Base-by-base conservation (phyloP, 192 early-diverging fungal genomes). In the Lobosporangium transversale region DNA sequence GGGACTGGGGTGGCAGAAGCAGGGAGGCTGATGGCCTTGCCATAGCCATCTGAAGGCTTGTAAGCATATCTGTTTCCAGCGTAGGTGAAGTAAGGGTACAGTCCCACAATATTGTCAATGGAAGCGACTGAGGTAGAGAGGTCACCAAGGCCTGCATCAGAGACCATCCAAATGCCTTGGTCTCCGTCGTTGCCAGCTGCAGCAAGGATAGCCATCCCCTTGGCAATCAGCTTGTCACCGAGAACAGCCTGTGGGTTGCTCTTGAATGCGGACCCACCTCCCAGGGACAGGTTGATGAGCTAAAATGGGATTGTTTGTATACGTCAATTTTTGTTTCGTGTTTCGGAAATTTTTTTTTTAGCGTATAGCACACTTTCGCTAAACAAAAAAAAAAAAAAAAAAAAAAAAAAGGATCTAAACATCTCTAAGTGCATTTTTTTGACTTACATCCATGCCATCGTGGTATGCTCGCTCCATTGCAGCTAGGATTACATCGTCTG, bases 141-240 rank as follows among this genome's bases (percentile, higher is more conserved):
- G 17, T 59, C 60, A 21, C 87, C 89, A 27, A 87, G 81, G 48
- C 85, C 85, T 3, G 87, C 86, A 26, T 87, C 84, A 8, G 80
- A 81, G 40, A 85, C 80, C 31, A 83, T 85, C 65, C 84, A 87
- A 26, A 88, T 68, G 32, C 88, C 90, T 31, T 86, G 80, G n/a
- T 60, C 31, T 42, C 94, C 94, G 40, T 89, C 85, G 80, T 97
- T 97, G 21, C 95, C 95, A 27, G 81, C 81, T 17, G 93, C 86
- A 20, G 87, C 82, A 51, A 85, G 81, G 10, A 94, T 79, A 30
- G 89, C 66, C 31, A 87, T 78, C 21, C 90, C 90, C 18, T 65
- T 31, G 1, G 70, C 48, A 5, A 81, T 68, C 0, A 91, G 54
- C 3, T 78, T 81, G 40, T 84, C 58, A n/a, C 79, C 86, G 1